Base-by-base conservation (phyloP, 176 grass and related monocot species). In the Oryza glaberrima region DNA sequence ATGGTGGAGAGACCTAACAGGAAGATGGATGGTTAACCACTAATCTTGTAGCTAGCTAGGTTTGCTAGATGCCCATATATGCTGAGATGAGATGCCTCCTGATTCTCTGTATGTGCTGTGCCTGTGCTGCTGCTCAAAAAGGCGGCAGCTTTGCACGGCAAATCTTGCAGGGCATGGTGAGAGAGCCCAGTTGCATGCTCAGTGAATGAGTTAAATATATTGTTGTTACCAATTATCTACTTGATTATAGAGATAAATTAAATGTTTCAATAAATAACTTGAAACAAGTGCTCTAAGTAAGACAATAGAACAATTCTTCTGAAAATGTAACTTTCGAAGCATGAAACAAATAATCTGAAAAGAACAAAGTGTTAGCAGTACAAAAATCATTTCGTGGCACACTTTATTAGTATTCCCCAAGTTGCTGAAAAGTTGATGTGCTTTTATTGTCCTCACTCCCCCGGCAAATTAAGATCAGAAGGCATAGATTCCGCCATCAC, bases 401-500 rank as follows among this genome's bases (percentile, higher is more conserved):
- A 58, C 60, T 45, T 45, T 48, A 61, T 58, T 48, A 19, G 4
- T 56, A 82, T 76, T 48, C 64, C 64, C 79, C 46, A 69, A 67
- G 47, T 2, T 78, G 84, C 23, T 68, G 10, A 23, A 80, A 86
- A 75, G 80, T 15, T 4, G 69, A 3, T 47, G 46, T 68, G 26
- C 75, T 75, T 83, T 75, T 15, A 20, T 28, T 20, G 46, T 40
- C 40, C 30, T 32, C 30, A 32, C 30, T 32, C 2, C 30, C 65
- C 17, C 12, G 9, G 54, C 75, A 75, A 44, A 20, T n/a, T 20
- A n/a, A 80, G 70, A 70, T 83, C 75, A 83, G 19, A 80, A 65
- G 84, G 89, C 84, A 90, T 75, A 49, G 75, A 83, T 83, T 86
- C 84, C 48, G 20, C 25, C 6, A 7, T 30, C 88, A 83, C 84